Base-by-base conservation (phyloP, 129 eudicot genomes). In the Centrapalus pauciflorus region DNA sequence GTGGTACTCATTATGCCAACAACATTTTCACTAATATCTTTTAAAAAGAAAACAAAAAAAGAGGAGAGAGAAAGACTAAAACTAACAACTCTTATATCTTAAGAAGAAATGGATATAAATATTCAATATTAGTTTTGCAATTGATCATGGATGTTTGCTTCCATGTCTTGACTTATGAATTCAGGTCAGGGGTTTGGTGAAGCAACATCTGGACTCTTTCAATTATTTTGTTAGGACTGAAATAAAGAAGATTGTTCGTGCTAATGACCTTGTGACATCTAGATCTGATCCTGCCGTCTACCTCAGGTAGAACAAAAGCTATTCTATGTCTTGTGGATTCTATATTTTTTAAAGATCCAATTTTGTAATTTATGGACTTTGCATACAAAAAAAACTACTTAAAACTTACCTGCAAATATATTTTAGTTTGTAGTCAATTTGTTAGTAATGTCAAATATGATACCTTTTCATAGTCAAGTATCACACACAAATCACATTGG, bases 141-240 rank as follows among this genome's bases (percentile, higher is more conserved):
- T 63, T 40, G 67, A 40, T 37, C 21, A 61, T 61, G 11, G 67
- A 35, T 37, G 52, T 38, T 7, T 61, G 30, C 61, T 21, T 68
- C 14, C n/a, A 37, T 55, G 35, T 57, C 48, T 23, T 50, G 21
- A 56, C 41, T 28, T 32, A 50, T 80, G 67, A 73, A 26, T 35
- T 41, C 72, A 91, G 98, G 89, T 85, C 62, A 79, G 98, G 75
- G 98, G 96, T 23, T 74, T 93, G 80, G 98, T 88, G 78, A 93
- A 86, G 69, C 85, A 88, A 51, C 98, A 93, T 73, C 62, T 93
- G 74, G 96, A 88, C 24, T 93, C 98, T 34, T 93, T 79, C 52
- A 88, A 93, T 76, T 88, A 81, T 72, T 93, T 93, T 67, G 77
- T 86, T 16, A 79, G 49, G 61, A 93, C 81, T 3, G 91, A 73